These are phyloP conservation scores for Nothomitra cinnamomea DNA, from an alignment of 2,329 filamentous ascomycete genomes.

Conservation along the genomic window DNA sequence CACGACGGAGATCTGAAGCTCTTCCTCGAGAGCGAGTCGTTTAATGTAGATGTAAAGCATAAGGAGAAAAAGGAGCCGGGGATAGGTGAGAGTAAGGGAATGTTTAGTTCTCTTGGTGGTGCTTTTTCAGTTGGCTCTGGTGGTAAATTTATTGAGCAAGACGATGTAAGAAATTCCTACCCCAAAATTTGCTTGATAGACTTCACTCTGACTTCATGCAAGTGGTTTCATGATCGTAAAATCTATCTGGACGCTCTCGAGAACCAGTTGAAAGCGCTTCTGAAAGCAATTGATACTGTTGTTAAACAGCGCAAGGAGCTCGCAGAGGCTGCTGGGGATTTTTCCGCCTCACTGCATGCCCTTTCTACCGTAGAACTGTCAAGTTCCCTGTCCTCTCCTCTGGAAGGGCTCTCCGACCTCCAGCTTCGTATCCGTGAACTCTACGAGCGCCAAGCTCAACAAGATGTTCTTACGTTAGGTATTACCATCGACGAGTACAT, in stretches of 20 bases:
- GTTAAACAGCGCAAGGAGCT: conserved; percentile 84
- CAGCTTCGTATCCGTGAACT: conserved; percentile 89
- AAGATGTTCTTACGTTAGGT: conserved; percentile 87
- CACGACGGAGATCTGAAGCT: conserved; percentile 89
- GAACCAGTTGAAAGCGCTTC: conserved; percentile 70
- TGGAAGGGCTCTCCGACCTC: conserved; percentile 82
- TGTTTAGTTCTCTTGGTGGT: conserved; percentile 63
- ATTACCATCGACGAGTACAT: conserved; percentile 99
- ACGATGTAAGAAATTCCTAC: conserved; percentile 52
- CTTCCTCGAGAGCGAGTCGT: conserved; percentile 89
- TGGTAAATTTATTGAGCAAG: conserved; percentile 89
- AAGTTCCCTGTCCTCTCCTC: conserved; percentile 67
- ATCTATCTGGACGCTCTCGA: conserved; percentile 91
- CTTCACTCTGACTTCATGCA: conserved; percentile 4
- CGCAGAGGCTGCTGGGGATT: conserved; percentile 83
- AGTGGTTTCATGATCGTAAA: conserved; percentile 97
- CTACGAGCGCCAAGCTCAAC: conserved; percentile 91
- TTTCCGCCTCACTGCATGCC: conserved; percentile 81
- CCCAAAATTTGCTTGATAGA: not conserved
- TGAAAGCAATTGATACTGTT: conserved; percentile 90
- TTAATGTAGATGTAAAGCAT: conserved; percentile 94
- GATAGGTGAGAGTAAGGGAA: conserved; percentile 78
- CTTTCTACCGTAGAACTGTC: conserved; percentile 87
- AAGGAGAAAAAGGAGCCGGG: conserved; percentile 83
- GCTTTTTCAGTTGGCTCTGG: conserved; percentile 50